Evolutionary conservation across 257 asterid species (phyloP).

Genomic region (Fraxinus cuspidata): DNA sequence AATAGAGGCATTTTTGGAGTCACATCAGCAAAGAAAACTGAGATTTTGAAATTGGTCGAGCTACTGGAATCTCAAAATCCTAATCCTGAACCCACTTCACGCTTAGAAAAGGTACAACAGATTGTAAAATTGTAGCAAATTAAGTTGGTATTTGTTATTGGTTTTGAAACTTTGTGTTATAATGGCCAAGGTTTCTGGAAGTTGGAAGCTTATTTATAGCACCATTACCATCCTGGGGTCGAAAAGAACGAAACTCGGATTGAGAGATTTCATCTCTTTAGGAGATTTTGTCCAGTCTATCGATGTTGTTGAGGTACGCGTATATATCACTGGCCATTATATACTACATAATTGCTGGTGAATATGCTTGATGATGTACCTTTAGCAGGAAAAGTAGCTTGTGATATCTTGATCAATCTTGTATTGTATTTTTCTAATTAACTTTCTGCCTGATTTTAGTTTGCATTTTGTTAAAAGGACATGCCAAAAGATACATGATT

Average conservation of each 20-base stretch:
- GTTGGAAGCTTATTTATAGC: conserved; percentile 84
- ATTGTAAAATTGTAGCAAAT: neutral
- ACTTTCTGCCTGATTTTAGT: neutral
- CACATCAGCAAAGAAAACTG: conserved; percentile 53
- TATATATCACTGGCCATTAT: neutral
- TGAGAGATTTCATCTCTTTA: conserved; percentile 76
- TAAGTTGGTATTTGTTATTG: neutral
- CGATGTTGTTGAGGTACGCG: conserved; percentile 62
- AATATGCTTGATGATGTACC: neutral
- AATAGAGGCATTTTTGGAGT: conserved; percentile 92
- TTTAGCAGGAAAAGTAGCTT: neutral
- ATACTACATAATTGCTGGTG: neutral
- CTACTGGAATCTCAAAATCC: conserved; percentile 81
- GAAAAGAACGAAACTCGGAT: conserved; percentile 83
- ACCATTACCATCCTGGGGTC: conserved; percentile 83
- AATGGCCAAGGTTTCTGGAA: conserved; percentile 65
- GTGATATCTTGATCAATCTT: neutral
- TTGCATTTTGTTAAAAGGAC: neutral
- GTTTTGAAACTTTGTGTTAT: neutral
- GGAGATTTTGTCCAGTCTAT: conserved; percentile 75
- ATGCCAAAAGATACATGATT: neutral
- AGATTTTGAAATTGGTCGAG: conserved; percentile 58
- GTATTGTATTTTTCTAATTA: too few relatives aligned
- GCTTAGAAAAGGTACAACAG: conserved; percentile 64
- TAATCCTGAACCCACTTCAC: conserved; percentile 64